phyloP scores from a whole-genome alignment of 805 yeast genomes.

The Schwanniomyces polymorphus region DNA sequence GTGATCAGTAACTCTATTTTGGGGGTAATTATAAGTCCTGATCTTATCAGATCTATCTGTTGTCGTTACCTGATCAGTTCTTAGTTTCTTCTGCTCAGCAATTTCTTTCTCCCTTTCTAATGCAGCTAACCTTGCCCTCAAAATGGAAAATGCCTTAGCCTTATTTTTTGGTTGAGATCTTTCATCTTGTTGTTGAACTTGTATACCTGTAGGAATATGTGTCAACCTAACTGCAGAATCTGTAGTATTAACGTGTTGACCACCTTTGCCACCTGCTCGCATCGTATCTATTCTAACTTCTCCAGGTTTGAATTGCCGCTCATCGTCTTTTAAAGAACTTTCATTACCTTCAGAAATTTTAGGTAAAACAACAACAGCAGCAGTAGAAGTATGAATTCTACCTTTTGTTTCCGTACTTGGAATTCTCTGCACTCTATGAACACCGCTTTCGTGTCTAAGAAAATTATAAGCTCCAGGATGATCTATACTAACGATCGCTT shows the following conservation, averaged over 20 bases:
- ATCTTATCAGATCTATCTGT: conserved; percentile 92
- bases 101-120: conserved; percentile 65
- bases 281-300: conserved; percentile 94
- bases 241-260: conserved; percentile 96
- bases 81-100: conserved; percentile 60
- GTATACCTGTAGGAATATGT: conserved; percentile 88
- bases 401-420: conserved; percentile 95
- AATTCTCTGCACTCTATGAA: conserved; percentile 91
- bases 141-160: conserved; percentile 83
- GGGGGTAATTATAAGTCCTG: conserved; percentile 90
- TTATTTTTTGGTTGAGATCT: conserved; percentile 93
- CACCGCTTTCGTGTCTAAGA: conserved; percentile 87
- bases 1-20: conserved; percentile 92
- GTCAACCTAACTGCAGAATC: conserved; percentile 95
- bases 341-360: conserved; percentile 63
- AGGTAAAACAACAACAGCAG: conserved; percentile 93
- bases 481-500: conserved; percentile 66
- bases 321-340: conserved; percentile 47
- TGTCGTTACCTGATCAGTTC: conserved; percentile 82
- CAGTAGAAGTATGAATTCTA: conserved; percentile 91
- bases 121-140: conserved; percentile 84
- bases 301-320: conserved; percentile 75
- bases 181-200: conserved; percentile 90
- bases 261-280: conserved; percentile 97
- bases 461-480: conserved; percentile 74